Evolutionary conservation across 371 early-diverging fungal species (phyloP).

Genomic region (Rhizopus delemar): DNA sequence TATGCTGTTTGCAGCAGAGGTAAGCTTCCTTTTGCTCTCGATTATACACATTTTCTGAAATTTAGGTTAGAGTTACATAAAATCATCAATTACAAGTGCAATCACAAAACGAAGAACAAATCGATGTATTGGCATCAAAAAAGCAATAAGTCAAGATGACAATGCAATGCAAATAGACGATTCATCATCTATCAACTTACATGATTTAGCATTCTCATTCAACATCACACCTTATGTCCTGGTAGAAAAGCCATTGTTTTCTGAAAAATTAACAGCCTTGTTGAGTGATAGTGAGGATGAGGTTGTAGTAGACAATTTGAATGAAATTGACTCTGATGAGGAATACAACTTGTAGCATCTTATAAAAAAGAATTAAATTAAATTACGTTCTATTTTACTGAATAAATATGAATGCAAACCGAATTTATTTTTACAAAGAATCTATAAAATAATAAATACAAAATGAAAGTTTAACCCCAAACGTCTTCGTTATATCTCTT

Average conservation of each 20-base stretch:
- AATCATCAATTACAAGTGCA: slow-evolving; percentile 70
- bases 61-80: slow-evolving; percentile 61
- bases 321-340: slow-evolving; percentile 15
- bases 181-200: slow-evolving; percentile 25
- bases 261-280: slow-evolving; percentile 65
- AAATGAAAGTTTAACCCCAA: slow-evolving; percentile 43
- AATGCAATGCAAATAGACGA: slow-evolving; percentile 9
- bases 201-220: slow-evolving; percentile 71
- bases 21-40: slow-evolving; percentile 16
- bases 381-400: too few relatives aligned
- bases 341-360: neutral
- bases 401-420: too few relatives aligned
- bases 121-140: slow-evolving; percentile 62
- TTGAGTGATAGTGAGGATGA: slow-evolving; percentile 62
- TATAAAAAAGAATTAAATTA: neutral
- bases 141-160: slow-evolving; percentile 23
- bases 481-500: slow-evolving; percentile 54
- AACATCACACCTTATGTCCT: slow-evolving; percentile 67
- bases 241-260: slow-evolving; percentile 68
- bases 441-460: slow-evolving; percentile 1
- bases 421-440: neutral
- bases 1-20: slow-evolving; percentile 75
- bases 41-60: neutral
- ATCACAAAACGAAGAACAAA: slow-evolving; percentile 71
- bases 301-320: slow-evolving; percentile 31